phyloP scores from a whole-genome alignment of 805 yeast genomes.

The Teunomyces gatunensis region DNA sequence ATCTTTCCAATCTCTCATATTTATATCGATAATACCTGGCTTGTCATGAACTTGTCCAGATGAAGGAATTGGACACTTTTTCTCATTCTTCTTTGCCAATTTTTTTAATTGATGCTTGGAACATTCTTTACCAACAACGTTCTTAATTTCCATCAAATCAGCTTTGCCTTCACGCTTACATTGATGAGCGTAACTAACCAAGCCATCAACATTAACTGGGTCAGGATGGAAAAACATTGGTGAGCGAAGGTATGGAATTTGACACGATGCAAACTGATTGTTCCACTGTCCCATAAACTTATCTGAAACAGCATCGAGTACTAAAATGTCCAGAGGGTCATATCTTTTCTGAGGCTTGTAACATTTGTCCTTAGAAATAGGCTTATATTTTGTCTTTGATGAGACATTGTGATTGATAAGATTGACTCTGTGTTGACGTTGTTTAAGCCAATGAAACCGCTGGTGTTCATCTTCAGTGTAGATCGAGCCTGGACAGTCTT shows the following conservation, averaged over 20 bases:
- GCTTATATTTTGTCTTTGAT: conserved; percentile 12
- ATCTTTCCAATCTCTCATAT: conserved; percentile 44
- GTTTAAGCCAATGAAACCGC: conserved; percentile 44
- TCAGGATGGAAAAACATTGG: conserved; percentile 51
- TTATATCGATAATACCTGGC: conserved; percentile 38
- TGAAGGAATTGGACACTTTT: conserved; percentile 17
- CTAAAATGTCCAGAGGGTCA: conserved; percentile 30
- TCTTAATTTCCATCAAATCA: conserved; percentile 40
- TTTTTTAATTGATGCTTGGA: conserved; percentile 43
- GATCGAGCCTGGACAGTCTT: conserved; percentile 40
- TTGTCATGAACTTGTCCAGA: conserved; percentile 21
- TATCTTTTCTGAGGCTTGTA: conserved; percentile 15
- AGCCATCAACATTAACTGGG: conserved; percentile 42
- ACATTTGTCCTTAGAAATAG: conserved; percentile 6
- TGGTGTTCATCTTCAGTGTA: conserved; percentile 49
- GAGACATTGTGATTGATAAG: conserved; percentile 17
- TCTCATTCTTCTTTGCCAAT: conserved; percentile 16
- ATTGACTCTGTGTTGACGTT: conserved; percentile 28
- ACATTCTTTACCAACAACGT: conserved; percentile 44
- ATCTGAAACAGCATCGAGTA: conserved; percentile 33
- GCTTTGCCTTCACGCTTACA: conserved; percentile 23
- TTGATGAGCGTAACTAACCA: conserved; percentile 39
- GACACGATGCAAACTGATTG: conserved; percentile 39
- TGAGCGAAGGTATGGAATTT: conserved; percentile 41
- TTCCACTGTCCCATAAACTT: conserved; percentile 44